These are phyloP conservation scores for Closterium sp. DNA, from an alignment of 139 green algal genomes.

Conservation along the genomic window DNA sequence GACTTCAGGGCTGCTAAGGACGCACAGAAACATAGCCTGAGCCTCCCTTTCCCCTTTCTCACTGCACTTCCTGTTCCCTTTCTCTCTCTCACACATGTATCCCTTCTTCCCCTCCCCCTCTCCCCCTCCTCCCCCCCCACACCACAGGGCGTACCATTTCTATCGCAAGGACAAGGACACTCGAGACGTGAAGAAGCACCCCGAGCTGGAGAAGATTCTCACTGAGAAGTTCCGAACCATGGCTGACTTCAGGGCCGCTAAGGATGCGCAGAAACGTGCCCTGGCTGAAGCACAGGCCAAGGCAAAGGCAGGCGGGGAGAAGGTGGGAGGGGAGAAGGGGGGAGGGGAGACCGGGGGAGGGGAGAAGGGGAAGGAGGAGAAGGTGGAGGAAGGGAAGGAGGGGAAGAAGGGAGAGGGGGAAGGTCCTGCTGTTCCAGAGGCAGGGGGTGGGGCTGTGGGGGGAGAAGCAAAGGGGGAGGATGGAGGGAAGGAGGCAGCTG, in stretches of 20 bases:
- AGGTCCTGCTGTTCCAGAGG: neutral
- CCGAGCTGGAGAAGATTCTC: slow-evolving; percentile 72
- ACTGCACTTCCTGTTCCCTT: no score
- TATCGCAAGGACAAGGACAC: slow-evolving; percentile 68
- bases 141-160: no score
- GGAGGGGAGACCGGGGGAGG: neutral
- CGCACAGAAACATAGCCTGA: neutral
- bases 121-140: no score
- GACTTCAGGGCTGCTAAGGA: slow-evolving; percentile 61
- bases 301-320: neutral
- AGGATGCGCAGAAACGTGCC: neutral
- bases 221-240: slow-evolving; percentile 67
- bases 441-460: no score
- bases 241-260: slow-evolving; percentile 66
- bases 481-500: neutral
- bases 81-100: no score
- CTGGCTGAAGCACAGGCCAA: neutral
- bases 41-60: no score
- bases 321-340: neutral
- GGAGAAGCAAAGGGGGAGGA: neutral
- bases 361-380: neutral
- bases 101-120: no score
- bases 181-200: slow-evolving; percentile 13
- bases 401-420: neutral
- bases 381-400: no score